A percentile compares a stretch with the other conserved stretches of the same genome.
These are phyloP conservation scores for Trapa bicornis DNA, from an alignment of 345 rosid species.

Conservation along the genomic window DNA sequence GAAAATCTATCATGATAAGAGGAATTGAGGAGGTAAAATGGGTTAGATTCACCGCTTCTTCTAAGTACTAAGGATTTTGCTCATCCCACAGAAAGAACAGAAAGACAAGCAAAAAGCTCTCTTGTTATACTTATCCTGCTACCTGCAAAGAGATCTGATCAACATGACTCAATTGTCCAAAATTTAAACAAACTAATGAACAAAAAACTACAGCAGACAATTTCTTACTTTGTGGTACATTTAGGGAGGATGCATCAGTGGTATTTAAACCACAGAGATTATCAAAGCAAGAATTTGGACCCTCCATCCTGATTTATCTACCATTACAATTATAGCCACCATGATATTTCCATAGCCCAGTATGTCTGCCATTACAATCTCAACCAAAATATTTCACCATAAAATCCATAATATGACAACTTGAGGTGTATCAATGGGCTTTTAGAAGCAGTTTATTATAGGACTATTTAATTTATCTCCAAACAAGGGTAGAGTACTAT, in stretches of 20 bases:
- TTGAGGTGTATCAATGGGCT: neutral
- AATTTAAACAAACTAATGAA: neutral
- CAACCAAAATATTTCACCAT: neutral
- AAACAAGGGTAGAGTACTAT: neutral
- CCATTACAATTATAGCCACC: neutral
- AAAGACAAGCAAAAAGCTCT: neutral
- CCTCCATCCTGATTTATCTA: neutral
- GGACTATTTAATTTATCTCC: neutral
- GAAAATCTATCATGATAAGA: conserved; percentile 42
- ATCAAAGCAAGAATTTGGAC: neutral
- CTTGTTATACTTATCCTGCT: neutral
- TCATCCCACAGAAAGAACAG: neutral
- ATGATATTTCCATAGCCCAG: neutral
- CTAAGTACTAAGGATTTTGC: no score
- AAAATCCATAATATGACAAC: neutral
- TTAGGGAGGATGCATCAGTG: neutral
- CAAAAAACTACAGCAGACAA: neutral
- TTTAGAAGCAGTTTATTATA: neutral
- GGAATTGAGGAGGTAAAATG: neutral
- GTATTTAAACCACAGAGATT: neutral
- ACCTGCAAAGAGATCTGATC: neutral
- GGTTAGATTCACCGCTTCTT: no score
- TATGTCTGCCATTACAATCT: neutral
- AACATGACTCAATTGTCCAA: neutral
- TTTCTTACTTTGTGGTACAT: neutral